These are phyloP conservation scores for Phytophthora fragariae DNA, from an alignment of 352 stramenopile species.

Conservation along the genomic window DNA sequence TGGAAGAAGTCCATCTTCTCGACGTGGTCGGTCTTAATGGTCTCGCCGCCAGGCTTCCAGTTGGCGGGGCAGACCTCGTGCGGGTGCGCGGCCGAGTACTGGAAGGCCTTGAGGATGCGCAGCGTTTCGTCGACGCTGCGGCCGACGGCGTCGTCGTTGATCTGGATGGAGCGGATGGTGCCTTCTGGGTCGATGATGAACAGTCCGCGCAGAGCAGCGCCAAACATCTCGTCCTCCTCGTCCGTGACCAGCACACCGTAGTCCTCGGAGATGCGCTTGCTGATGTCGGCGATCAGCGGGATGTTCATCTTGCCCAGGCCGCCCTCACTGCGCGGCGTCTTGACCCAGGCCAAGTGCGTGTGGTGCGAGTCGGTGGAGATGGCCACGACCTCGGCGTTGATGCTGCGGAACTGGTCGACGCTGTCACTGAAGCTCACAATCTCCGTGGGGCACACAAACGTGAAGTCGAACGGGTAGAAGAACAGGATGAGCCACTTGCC, in stretches of 20 bases:
- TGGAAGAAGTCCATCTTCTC: conserved; percentile 89
- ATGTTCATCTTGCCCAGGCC: conserved; percentile 88
- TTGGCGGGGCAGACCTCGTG: conserved; percentile 89
- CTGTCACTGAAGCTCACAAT: conserved; percentile 87
- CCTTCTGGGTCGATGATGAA: conserved; percentile 90
- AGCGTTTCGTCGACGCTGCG: conserved; percentile 87
- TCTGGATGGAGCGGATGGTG: conserved; percentile 86
- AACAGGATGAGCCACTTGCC: conserved; percentile 89
- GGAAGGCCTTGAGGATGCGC: conserved; percentile 87
- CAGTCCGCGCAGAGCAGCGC: conserved; percentile 74
- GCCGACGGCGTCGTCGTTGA: conserved; percentile 86
- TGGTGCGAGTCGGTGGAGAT: conserved; percentile 89
- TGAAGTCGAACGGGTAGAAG: conserved; percentile 92
- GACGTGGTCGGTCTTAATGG: conserved; percentile 87
- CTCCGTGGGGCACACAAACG: conserved; percentile 88
- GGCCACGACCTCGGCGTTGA: conserved; percentile 81
- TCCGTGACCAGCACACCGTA: conserved; percentile 89
- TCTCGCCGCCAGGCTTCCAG: conserved; percentile 85
- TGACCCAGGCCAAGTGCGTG: conserved; percentile 87
- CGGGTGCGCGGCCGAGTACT: conserved; percentile 75
- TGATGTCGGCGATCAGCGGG: conserved; percentile 81
- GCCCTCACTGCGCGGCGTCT: conserved; percentile 79
- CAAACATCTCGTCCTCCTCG: conserved; percentile 82
- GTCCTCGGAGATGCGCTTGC: conserved; percentile 86
- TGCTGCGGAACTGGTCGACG: conserved; percentile 71